A percentile compares a stretch with the other conserved stretches of the same genome.
Evolutionary conservation across 768 basidiomycete species (phyloP).

Genomic region (Strobilomyces dryophilus): DNA sequence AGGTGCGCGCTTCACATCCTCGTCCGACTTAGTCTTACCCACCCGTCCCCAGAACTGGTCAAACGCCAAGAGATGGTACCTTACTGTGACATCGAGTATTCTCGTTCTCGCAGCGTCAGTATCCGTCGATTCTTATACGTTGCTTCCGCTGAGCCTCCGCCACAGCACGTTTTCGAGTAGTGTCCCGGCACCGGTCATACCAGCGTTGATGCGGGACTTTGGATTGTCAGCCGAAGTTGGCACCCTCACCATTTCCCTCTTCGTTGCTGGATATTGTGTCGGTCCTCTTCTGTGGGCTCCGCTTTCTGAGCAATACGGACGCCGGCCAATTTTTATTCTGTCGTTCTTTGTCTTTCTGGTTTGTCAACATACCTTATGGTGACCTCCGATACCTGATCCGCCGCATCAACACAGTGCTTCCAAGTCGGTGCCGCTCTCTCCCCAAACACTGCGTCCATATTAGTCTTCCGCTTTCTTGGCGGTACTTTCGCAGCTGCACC

Average conservation of each 20-base stretch:
- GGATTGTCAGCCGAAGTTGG: conserved; percentile 47
- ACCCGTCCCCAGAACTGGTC: conserved; percentile 47
- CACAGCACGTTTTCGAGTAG: conserved; percentile 60
- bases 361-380: conserved; percentile 10
- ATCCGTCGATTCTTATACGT: background rate
- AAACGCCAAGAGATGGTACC: conserved; percentile 41
- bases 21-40: background rate
- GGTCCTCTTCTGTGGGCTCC: conserved; percentile 62
- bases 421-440: conserved; percentile 62
- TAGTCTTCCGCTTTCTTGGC: conserved; percentile 67
- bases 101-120: conserved; percentile 54
- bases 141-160: background rate
- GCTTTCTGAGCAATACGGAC: conserved; percentile 51
- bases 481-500: conserved; percentile 69
- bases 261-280: conserved; percentile 65
- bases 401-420: conserved; percentile 39
- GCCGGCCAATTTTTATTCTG: conserved; percentile 53
- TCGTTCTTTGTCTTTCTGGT: conserved; percentile 56
- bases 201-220: conserved; percentile 43
- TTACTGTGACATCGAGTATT: conserved; percentile 45
- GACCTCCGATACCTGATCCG: background rate
- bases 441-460: conserved; percentile 56
- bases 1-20: conserved; percentile 28
- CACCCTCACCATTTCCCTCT: conserved; percentile 55
- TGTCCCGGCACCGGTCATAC: conserved; percentile 49